Evolutionary conservation across 2,329 filamentous ascomycete genomes (phyloP).

Genomic region (Aureobasidium lini): DNA sequence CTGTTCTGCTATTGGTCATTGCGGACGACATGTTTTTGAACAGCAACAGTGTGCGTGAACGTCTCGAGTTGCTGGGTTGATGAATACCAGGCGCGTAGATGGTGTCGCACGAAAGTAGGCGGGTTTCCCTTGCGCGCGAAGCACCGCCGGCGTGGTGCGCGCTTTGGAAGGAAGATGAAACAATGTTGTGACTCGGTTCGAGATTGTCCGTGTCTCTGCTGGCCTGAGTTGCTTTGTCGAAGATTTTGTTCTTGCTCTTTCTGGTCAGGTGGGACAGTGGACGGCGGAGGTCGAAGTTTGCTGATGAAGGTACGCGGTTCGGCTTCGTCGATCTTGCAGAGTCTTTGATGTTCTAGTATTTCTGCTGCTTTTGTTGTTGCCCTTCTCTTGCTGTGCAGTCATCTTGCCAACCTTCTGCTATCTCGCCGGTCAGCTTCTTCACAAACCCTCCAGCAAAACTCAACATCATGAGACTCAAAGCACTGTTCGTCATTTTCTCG

Average conservation of each 20-base stretch:
- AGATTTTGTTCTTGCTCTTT: no score
- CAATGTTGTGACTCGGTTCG: not conserved
- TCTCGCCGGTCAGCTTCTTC: not conserved
- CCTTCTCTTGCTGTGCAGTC: not conserved
- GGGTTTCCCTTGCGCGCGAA: constrained; percentile 1
- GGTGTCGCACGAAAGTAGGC: not conserved
- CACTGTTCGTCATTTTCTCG: constrained; percentile 3
- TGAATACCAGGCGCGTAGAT: not conserved
- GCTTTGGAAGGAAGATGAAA: not conserved
- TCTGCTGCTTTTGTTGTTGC: not conserved
- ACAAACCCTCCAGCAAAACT: not conserved
- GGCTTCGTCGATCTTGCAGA: not conserved
- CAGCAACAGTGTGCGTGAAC: not conserved
- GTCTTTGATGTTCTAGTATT: not conserved
- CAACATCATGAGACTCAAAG: not conserved
- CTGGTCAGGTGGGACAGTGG: not conserved
- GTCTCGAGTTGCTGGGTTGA: not conserved
- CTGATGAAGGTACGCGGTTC: not conserved
- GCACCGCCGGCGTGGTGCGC: not conserved
- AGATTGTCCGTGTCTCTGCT: not conserved
- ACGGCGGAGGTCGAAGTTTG: not conserved
- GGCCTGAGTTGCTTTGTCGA: not conserved
- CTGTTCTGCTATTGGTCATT: not conserved
- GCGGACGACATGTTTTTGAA: not conserved
- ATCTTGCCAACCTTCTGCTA: not conserved